phyloP scores from a whole-genome alignment of 1,284 basidiomycete species.

The Meira miltonrushii region DNA sequence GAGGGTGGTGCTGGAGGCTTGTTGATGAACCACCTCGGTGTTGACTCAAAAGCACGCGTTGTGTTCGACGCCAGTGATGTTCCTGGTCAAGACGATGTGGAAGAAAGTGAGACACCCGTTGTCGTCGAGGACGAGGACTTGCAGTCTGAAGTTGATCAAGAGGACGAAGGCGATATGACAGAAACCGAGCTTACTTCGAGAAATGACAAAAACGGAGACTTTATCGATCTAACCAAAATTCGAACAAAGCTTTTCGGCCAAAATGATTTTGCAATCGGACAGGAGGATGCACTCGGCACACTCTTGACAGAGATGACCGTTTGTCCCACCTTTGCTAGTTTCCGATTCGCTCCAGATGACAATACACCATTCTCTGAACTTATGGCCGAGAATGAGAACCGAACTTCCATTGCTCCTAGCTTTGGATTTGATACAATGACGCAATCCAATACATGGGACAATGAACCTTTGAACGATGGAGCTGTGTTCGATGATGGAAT shows the following conservation, averaged over 20 bases:
- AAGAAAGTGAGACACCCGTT: neutral
- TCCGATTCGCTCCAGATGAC: conserved; percentile 13
- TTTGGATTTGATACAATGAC: neutral
- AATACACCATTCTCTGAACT: conserved; percentile 3
- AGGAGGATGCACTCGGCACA: neutral
- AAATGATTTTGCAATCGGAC: neutral
- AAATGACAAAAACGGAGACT: conserved; percentile 4
- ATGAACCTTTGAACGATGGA: conserved; percentile 1
- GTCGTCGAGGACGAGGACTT: conserved; percentile 31
- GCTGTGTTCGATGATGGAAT: conserved; percentile 18
- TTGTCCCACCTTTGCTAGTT: conserved; percentile 12
- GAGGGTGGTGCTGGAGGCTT: conserved; percentile 89
- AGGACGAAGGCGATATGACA: conserved; percentile 22
- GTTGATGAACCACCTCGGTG: conserved; percentile 57
- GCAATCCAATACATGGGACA: neutral
- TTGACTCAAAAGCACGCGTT: conserved; percentile 76
- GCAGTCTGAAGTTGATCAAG: conserved; percentile 10
- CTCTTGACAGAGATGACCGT: conserved; percentile 7
- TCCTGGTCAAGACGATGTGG: conserved; percentile 69
- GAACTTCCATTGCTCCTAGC: neutral
- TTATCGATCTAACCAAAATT: conserved; percentile 15
- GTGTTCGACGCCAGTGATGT: conserved; percentile 96
- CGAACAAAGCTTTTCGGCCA: conserved; percentile 11
- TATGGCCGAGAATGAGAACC: neutral
- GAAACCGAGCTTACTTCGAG: conserved; percentile 4